Evolutionary conservation across 169 alveolate species (phyloP).

Genomic region (Blepharisma undulans): DNA sequence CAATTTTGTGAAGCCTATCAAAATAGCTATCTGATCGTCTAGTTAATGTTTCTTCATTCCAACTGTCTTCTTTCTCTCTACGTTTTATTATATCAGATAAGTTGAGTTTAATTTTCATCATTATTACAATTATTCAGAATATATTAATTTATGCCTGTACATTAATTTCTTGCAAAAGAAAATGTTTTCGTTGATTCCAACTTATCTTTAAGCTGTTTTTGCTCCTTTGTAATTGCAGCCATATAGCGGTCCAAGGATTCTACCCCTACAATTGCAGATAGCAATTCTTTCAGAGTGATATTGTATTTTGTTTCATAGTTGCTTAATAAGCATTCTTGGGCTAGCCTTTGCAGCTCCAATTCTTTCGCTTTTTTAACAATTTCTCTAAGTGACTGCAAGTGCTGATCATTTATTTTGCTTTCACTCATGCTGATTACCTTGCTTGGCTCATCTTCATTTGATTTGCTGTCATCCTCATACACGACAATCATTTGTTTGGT

Average conservation of each 20-base stretch:
- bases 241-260: slow-evolving; percentile 13
- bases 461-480: neutral
- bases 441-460: neutral
- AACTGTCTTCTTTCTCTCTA: neutral
- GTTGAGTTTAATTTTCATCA: neutral
- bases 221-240: slow-evolving; percentile 9
- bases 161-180: neutral
- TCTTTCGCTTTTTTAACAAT: neutral
- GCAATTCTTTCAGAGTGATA: neutral
- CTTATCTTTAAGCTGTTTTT: neutral
- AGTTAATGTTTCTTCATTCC: neutral
- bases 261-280: neutral
- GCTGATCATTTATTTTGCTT: neutral
- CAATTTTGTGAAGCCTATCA: neutral
- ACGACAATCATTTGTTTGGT: neutral
- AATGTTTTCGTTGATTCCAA: neutral
- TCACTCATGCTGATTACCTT: neutral
- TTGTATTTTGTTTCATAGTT: neutral
- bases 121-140: neutral
- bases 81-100: neutral
- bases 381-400: neutral
- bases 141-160: neutral
- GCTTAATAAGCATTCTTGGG: neutral
- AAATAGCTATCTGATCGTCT: neutral
- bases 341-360: neutral